A percentile compares a stretch with the other conserved stretches of the same genome.
These are phyloP conservation scores for Metrosideros polymorpha DNA, from an alignment of 441 rosid genomes.

Conservation along the genomic window DNA sequence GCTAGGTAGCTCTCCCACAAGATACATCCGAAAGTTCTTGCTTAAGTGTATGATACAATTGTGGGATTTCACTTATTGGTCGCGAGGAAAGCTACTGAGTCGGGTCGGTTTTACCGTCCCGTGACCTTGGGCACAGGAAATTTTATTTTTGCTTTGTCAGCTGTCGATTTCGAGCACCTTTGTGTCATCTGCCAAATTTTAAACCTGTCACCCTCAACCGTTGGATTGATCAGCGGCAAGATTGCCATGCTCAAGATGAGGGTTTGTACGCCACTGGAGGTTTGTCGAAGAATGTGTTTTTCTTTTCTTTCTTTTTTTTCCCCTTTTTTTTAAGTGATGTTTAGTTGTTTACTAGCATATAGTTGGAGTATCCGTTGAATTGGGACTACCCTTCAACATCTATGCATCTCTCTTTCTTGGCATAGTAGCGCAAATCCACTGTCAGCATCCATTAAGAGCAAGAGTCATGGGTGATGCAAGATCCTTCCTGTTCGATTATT, in stretches of 20 bases:
- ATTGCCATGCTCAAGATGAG: not conserved
- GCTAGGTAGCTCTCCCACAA: not conserved
- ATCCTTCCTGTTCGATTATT: not conserved
- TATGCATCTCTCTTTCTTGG: not conserved
- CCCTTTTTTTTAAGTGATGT: too few relatives aligned
- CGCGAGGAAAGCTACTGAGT: rapidly evolving
- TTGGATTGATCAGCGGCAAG: too few relatives aligned
- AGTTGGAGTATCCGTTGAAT: not conserved
- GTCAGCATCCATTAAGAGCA: not conserved
- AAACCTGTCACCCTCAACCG: not conserved
- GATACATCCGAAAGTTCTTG: not conserved
- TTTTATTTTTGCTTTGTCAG: not conserved
- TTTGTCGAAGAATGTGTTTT: not conserved
- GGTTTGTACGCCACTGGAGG: not conserved
- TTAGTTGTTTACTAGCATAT: not conserved
- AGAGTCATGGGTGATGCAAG: not conserved
- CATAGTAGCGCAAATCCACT: not conserved
- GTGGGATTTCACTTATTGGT: not conserved
- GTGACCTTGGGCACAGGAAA: not conserved
- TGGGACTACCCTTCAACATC: not conserved
- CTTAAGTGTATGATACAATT: rapidly evolving
- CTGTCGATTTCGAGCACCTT: not conserved
- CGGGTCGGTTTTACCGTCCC: not conserved
- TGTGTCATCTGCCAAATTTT: not conserved
- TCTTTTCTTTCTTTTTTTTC: too few relatives aligned